Evolutionary conservation across 2,329 filamentous ascomycete genomes (phyloP).

Genomic region (Hymenotorrendiella dingleyae): DNA sequence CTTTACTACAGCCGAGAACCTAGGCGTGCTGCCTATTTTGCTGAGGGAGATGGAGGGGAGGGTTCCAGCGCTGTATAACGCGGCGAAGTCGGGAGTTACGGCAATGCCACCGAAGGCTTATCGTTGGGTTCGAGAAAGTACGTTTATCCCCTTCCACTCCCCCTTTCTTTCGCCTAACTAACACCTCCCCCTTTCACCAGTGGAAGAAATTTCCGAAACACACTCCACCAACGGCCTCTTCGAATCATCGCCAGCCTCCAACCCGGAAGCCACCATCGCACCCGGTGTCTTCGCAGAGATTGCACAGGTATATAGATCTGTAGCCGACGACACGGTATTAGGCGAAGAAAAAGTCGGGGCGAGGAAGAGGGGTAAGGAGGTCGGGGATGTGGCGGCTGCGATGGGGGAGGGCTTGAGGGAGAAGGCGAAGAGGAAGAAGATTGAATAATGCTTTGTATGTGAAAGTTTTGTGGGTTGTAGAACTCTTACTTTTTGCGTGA

Average conservation of each 20-base stretch:
- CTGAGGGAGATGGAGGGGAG: slow-evolving; percentile 46
- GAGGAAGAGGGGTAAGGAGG: slow-evolving; percentile 48
- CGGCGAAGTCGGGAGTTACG: slow-evolving; percentile 46
- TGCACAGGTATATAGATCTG: slow-evolving; percentile 53
- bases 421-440: slow-evolving; percentile 36
- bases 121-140: slow-evolving; percentile 65
- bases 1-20: slow-evolving; percentile 59
- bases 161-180: not conserved
- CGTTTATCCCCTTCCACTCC: not conserved
- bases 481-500: too few species aligned
- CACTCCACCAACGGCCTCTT: slow-evolving; percentile 62
- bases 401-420: slow-evolving; percentile 42
- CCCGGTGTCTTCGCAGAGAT: slow-evolving; percentile 51
- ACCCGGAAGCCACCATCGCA: not conserved
- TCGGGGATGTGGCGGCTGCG: slow-evolving; percentile 49
- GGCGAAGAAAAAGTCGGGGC: slow-evolving; percentile 52
- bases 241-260: slow-evolving; percentile 15
- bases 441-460: too few species aligned
- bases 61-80: slow-evolving; percentile 40
- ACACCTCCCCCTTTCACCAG: not conserved
- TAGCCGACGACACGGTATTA: slow-evolving; percentile 56
- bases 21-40: slow-evolving; percentile 58
- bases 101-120: slow-evolving; percentile 72
- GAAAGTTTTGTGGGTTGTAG: too few species aligned
- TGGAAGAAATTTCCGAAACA: slow-evolving; percentile 67